Conservation (phyloP, 139 green algal species). For the Diplosphaera chodatii region DNA sequence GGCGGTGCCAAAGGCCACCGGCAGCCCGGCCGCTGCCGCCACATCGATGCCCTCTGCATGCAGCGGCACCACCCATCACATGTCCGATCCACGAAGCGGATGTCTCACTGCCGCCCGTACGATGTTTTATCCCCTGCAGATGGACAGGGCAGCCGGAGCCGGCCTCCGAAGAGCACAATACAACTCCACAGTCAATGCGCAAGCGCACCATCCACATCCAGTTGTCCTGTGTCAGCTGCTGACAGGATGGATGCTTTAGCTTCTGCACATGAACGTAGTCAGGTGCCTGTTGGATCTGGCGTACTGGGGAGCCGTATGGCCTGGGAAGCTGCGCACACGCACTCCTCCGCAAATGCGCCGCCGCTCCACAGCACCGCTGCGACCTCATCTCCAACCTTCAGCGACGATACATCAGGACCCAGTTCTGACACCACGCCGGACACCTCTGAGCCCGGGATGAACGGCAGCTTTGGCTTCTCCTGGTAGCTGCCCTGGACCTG, state of each 20-base stretch:
- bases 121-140: no score
- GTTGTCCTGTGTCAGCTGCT: no score
- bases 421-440: constrained; percentile 65
- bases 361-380: constrained; percentile 8
- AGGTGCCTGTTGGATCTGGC: no score
- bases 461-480: constrained; percentile 67
- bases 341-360: constrained; percentile 70
- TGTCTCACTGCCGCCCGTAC: no score
- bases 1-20: constrained; percentile 80
- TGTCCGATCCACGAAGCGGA: no score
- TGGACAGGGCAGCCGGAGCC: no score
- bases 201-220: no score
- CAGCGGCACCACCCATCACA: no score
- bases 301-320: background rate
- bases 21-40: constrained; percentile 51
- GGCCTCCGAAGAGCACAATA: no score
- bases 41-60: constrained; percentile 37
- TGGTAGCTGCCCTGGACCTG: constrained; percentile 44
- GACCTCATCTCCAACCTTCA: constrained; percentile 61
- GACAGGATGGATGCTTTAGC: no score
- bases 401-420: constrained; percentile 32
- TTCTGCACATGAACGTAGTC: no score
- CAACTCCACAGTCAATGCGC: no score
- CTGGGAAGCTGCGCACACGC: constrained; percentile 19
- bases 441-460: constrained; percentile 78